phyloP scores from a whole-genome alignment of 331 rosid species.

The Ulmus americana region DNA sequence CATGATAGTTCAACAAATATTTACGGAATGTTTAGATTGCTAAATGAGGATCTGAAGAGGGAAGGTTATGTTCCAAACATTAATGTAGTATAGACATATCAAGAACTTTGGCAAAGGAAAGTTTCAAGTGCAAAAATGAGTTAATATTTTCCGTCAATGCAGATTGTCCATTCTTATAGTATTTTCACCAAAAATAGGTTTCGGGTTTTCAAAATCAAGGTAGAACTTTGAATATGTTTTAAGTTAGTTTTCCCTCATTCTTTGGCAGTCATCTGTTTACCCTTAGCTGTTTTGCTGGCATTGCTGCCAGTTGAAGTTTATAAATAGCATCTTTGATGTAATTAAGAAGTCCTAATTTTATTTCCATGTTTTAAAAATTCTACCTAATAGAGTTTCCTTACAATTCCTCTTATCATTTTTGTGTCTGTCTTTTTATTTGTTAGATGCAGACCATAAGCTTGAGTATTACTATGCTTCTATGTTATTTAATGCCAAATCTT shows the following conservation, averaged over 20 bases:
- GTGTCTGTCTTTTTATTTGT: background rate
- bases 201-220: background rate
- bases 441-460: background rate
- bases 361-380: background rate
- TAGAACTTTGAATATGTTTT: background rate
- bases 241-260: background rate
- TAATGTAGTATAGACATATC: slow-evolving; percentile 16
- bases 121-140: too few species aligned
- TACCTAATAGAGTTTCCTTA: background rate
- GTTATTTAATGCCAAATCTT: background rate
- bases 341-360: background rate
- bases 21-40: slow-evolving; percentile 36
- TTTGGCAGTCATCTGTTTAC: background rate
- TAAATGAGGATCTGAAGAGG: slow-evolving; percentile 54
- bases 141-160: too few species aligned
- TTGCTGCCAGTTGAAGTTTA: background rate
- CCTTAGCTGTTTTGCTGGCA: background rate
- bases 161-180: too few species aligned
- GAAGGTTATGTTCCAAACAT: slow-evolving; percentile 68
- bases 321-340: background rate
- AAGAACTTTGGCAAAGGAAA: background rate
- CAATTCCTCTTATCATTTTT: background rate
- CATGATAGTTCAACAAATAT: slow-evolving; percentile 30
- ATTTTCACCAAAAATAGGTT: background rate
- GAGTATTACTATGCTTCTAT: background rate